Evolutionary conservation across 2,329 filamentous ascomycete species (phyloP).

Genomic region (Hirsutella thompsonii): DNA sequence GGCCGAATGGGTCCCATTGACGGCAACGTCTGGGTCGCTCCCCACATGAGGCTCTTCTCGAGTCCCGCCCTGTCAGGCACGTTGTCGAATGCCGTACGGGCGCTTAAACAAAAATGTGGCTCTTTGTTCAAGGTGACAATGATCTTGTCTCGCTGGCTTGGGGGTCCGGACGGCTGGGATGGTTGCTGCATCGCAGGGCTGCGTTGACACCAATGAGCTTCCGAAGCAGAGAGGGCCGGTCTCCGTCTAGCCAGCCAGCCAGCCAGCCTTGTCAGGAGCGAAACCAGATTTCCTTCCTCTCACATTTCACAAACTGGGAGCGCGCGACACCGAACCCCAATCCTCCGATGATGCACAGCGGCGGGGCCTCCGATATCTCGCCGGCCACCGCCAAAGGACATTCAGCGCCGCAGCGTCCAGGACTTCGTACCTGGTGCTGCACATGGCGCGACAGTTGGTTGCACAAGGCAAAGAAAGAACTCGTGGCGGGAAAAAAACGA

Average conservation of each 20-base stretch:
- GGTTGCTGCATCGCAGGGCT: background rate
- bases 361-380: slow-evolving; percentile 2
- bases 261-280: background rate
- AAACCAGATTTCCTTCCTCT: background rate
- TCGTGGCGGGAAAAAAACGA: no score
- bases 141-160: background rate
- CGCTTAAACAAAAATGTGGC: slow-evolving; percentile 4
- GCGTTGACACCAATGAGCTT: background rate
- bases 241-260: background rate
- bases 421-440: no score
- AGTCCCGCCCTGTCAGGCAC: slow-evolving; percentile 5
- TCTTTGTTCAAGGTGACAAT: slow-evolving; percentile 5
- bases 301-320: background rate
- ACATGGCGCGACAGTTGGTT: background rate
- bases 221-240: background rate
- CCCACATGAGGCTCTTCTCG: slow-evolving; percentile 10
- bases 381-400: background rate
- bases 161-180: slow-evolving; percentile 1
- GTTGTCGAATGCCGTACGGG: slow-evolving; percentile 6
- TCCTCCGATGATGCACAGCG: slow-evolving; percentile 5
- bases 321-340: slow-evolving; percentile 2
- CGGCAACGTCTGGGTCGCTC: slow-evolving; percentile 8
- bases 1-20: background rate
- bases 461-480: no score
- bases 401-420: no score